Evolutionary conservation across 371 early-diverging fungal genomes (phyloP), one percentile per base, ranked within the genome.

Genomic region (Choanephora cucurbitarum): DNA sequence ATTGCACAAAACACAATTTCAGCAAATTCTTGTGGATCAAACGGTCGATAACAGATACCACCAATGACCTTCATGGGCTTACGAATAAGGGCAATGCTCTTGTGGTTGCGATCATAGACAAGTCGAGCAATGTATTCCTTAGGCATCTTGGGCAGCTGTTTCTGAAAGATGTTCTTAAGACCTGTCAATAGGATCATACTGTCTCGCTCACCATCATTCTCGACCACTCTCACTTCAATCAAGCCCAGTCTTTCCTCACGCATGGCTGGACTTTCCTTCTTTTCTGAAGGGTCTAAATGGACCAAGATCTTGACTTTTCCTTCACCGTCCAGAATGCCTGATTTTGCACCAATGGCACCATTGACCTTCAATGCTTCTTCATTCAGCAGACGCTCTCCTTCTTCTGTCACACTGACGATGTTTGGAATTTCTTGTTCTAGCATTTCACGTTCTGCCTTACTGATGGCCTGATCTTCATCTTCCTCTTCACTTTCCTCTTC

Each of bases 1-100:
- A 99, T 91, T 2, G 99, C 99, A 66, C 95, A 96, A 80, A 99
- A 99, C 11, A 99, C 99, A 73, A 99, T 99, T 70, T 99, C 99
- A 34, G 92, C 93, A 87, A 99, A 99, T 48, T 91, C 84, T 13
- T 92, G 83, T 13, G 85, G 84, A 55, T 85, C 87, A 76, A 99
- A 99, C 3, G 96, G 91, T 21, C 99, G 83, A 72, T 92, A 99
- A 18, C 97, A 95, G 45, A 99, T 98, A 9, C 99, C 99, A 21
- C 99, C 99, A 37, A 99, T 82, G 6, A 99, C 93, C 49, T 84
- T 89, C n/a, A 84, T 66, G 18, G 85, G 84, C 11, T 80, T 59
- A 31, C 75, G 65, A 52, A 77, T 65, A 24, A 80, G 41, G 0
- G 93, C 95, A 82, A 95, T 86, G 52, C 91, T 88, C n/a, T 71